Base-by-base conservation (phyloP, 805 yeast species). In the Saitoella complicata region DNA sequence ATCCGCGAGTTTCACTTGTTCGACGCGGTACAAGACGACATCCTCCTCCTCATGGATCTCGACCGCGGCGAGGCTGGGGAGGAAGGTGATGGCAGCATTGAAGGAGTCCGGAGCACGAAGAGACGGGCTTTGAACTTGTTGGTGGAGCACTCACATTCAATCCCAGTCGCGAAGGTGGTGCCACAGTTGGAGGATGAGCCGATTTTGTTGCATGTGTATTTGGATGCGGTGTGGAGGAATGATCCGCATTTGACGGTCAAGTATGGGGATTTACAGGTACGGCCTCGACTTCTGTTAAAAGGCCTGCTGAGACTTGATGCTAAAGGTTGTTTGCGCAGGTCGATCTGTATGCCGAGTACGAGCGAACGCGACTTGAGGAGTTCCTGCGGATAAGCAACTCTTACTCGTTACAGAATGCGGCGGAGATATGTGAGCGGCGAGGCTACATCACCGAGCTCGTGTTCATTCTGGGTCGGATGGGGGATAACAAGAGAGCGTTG, bases 381-480 rank as follows among this genome's bases (percentile, higher is more conserved):
- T 86, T 77, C 57, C 62, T 88, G 46, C 71, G 70, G 51, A 66
- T 65, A 40, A 65, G 62, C 42, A 73, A 75, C 48, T 69, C 69
- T 31, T 74, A 78, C 51, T 72, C 81, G 49, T 72, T 86, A 38
- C 80, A 76, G 38, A 52, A 49, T 45, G 94, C 95, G 0, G 73
- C 87, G n/a, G 59, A 63, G 9, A 58, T 79, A 1, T 83, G 94
- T 54, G 76, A 76, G 48, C 47, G 57, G 7, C 63, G 68, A 21
- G 68, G 68, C 1, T 68, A 71, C 37, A 69, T 68, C 37, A 75
- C 78, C 37, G 97, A 88, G 55, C 66, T 86, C 37, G 94, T 91
- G 0, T 86, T 75, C 55, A 61, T 91, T 32, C 69, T 84, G 49
- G 93, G 94, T 4, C 75, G 76, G 53, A 77, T 82, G 30, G 97